Percentiles rank a stretch among this genome's conserved stretches.
phyloP scores from a whole-genome alignment of 306 rosid species.

The Dryas octopetala region DNA sequence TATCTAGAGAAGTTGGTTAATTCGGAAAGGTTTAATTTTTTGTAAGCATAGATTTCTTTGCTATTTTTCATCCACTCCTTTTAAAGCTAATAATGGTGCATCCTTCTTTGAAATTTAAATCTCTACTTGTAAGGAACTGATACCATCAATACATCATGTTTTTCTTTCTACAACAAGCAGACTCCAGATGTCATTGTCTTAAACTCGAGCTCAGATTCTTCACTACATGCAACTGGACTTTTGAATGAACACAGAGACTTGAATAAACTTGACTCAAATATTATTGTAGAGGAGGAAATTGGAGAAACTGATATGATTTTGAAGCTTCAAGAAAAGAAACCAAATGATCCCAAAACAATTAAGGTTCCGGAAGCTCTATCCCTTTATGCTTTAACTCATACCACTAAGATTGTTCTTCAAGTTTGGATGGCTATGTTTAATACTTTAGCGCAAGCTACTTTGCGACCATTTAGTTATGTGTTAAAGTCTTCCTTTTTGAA shows the following conservation, averaged over 20 bases:
- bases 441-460: too few relatives aligned
- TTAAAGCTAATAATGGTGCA: background rate
- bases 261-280: slow-evolving; percentile 25
- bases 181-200: slow-evolving; percentile 21
- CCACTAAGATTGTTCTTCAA: slow-evolving; percentile 14
- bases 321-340: slow-evolving; percentile 33
- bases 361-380: slow-evolving; percentile 37
- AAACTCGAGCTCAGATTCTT: slow-evolving; percentile 26
- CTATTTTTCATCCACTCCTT: background rate
- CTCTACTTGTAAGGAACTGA: background rate
- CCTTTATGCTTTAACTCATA: slow-evolving; percentile 12
- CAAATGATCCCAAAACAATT: slow-evolving; percentile 24
- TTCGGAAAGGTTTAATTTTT: too few relatives aligned
- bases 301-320: slow-evolving; percentile 22
- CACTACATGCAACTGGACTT: slow-evolving; percentile 19
- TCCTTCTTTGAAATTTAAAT: slow-evolving; percentile 14
- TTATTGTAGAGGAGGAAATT: slow-evolving; percentile 30
- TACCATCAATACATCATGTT: slow-evolving; percentile 3
- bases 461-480: background rate
- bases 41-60: too few relatives aligned
- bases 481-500: background rate
- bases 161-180: slow-evolving; percentile 30
- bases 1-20: too few relatives aligned
- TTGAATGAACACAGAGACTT: slow-evolving; percentile 8
- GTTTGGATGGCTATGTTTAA: background rate